Conservation (phyloP, 1,139 yeast genomes). For the Hansenula sp. region DNA sequence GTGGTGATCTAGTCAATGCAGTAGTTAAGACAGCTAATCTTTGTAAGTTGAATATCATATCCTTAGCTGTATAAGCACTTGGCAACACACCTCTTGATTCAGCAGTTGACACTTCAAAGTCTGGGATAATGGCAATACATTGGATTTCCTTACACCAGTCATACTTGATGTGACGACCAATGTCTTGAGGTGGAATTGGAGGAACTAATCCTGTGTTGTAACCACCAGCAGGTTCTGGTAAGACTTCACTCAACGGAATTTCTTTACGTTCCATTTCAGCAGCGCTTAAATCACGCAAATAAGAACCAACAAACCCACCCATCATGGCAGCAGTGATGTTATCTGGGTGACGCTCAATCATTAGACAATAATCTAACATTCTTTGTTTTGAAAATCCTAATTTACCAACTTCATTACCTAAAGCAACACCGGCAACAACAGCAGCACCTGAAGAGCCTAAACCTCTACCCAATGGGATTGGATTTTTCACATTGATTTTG, state of each 20-base stretch:
- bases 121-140: slow-evolving; percentile 88
- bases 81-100: slow-evolving; percentile 89
- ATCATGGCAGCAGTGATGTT: slow-evolving; percentile 98
- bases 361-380: slow-evolving; percentile 87
- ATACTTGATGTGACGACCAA: slow-evolving; percentile 87
- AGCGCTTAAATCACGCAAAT: slow-evolving; percentile 71
- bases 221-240: slow-evolving; percentile 76
- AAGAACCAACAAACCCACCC: slow-evolving; percentile 97
- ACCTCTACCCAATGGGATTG: slow-evolving; percentile 95
- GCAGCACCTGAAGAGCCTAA: slow-evolving; percentile 99
- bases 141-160: slow-evolving; percentile 77
- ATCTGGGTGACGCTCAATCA: slow-evolving; percentile 98
- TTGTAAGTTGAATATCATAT: slow-evolving; percentile 84
- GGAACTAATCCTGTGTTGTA: slow-evolving; percentile 63
- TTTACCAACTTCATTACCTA: slow-evolving; percentile 81
- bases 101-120: slow-evolving; percentile 92
- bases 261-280: slow-evolving; percentile 70
- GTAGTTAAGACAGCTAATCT: slow-evolving; percentile 71
- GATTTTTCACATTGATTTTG: slow-evolving; percentile 74
- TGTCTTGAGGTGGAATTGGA: slow-evolving; percentile 76
- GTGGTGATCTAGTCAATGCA: slow-evolving; percentile 79
- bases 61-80: slow-evolving; percentile 68
- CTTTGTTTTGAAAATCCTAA: slow-evolving; percentile 71
- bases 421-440: slow-evolving; percentile 93
- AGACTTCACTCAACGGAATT: slow-evolving; percentile 78